Percentiles rank a stretch among this genome's conserved stretches.
These are phyloP conservation scores for Curvularia hawaiiensis DNA, from an alignment of 2,329 filamentous ascomycete species.

Conservation along the genomic window DNA sequence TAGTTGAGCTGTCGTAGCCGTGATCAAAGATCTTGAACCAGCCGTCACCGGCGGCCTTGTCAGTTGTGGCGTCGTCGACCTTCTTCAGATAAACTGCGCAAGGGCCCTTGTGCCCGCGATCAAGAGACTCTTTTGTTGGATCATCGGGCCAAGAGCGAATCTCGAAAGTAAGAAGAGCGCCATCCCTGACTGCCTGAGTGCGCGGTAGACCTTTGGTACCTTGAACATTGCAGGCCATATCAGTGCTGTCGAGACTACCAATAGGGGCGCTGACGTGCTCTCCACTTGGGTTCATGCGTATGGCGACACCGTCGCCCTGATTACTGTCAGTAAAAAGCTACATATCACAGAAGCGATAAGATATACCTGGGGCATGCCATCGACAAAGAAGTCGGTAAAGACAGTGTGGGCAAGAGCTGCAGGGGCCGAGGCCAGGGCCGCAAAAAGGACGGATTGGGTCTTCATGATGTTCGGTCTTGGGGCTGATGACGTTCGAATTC, in stretches of 20 bases:
- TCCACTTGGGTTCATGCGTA: conserved; percentile 66
- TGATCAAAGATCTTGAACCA: conserved; percentile 83
- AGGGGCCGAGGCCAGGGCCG: conserved; percentile 41
- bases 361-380: conserved; percentile 40
- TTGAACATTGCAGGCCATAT: conserved; percentile 70
- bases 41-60: conserved; percentile 61
- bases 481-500: conserved; percentile 2
- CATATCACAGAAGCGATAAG: neutral
- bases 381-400: conserved; percentile 44
- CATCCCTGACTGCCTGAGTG: conserved; percentile 55
- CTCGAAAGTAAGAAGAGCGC: conserved; percentile 67
- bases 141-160: conserved; percentile 67
- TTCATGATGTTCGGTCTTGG: conserved; percentile 35
- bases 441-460: conserved; percentile 40
- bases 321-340: conserved; percentile 25
- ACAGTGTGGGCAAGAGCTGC: conserved; percentile 44
- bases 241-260: conserved; percentile 59
- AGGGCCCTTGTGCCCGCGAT: conserved; percentile 67
- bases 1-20: conserved; percentile 62
- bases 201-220: conserved; percentile 57
- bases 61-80: conserved; percentile 62
- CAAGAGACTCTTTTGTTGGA: conserved; percentile 61
- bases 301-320: conserved; percentile 72
- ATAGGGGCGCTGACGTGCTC: conserved; percentile 63
- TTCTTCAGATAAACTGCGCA: conserved; percentile 77